Conservation (phyloP, 257 asterid species). For the Solanum sitiens region DNA sequence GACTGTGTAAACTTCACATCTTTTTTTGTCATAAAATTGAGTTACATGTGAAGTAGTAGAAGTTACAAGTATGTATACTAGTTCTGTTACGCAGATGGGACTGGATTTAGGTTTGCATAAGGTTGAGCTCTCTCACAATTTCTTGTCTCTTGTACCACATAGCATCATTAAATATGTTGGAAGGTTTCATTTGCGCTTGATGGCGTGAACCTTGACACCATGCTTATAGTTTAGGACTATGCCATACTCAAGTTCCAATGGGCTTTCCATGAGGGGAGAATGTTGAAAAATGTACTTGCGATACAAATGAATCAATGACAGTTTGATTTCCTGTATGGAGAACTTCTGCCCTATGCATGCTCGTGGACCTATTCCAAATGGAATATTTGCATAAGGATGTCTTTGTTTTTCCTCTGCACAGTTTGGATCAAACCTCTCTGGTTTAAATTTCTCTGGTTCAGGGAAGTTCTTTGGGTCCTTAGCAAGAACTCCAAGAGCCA, state of each 20-base stretch:
- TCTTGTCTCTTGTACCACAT: neutral
- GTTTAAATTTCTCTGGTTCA: conserved; percentile 78
- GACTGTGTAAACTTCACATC: neutral
- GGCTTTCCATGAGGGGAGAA: conserved; percentile 74
- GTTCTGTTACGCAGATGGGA: neutral
- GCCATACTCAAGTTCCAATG: conserved; percentile 68
- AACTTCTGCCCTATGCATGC: conserved; percentile 89
- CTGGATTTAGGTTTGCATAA: neutral
- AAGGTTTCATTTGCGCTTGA: conserved; percentile 34
- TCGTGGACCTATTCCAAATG: conserved; percentile 94
- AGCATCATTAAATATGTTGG: neutral
- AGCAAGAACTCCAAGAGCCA: conserved; percentile 86
- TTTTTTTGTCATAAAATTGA: neutral
- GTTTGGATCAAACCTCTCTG: conserved; percentile 87
- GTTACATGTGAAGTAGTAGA: neutral
- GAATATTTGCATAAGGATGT: conserved; percentile 89
- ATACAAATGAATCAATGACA: conserved; percentile 64
- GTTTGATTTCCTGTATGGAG: conserved; percentile 77
- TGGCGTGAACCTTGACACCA: conserved; percentile 68
- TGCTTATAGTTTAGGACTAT: conserved; percentile 69
- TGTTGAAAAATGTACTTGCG: conserved; percentile 57
- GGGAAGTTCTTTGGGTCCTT: conserved; percentile 81
- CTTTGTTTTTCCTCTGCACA: conserved; percentile 79
- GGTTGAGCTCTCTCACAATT: neutral
- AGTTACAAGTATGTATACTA: neutral